Conservation (phyloP, 352 stramenopile genomes). For the Pythium pyrilobum region DNA sequence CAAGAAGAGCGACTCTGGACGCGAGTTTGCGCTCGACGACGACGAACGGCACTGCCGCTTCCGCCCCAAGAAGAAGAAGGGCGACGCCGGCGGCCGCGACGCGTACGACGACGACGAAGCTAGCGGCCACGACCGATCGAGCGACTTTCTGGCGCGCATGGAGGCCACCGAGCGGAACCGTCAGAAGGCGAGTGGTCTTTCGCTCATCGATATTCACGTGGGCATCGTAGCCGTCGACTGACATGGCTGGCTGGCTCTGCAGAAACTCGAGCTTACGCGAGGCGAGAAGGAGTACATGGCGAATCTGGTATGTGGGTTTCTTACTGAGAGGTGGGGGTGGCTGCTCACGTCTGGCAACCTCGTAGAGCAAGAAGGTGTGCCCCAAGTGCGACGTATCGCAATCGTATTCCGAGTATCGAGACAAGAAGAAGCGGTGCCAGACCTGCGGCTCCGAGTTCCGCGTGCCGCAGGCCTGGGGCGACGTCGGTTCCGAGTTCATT, state of each 20-base stretch:
- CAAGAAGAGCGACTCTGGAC: constrained; percentile 27
- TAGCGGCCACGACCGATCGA: constrained; percentile 15
- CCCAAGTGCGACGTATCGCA: constrained; percentile 61
- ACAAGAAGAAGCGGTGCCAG: constrained; percentile 86
- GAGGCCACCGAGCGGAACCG: constrained; percentile 73
- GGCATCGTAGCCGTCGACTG: no score
- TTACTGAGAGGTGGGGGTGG: neutral
- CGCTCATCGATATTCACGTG: no score
- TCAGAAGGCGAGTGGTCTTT: constrained; percentile 41
- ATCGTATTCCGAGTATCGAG: constrained; percentile 77
- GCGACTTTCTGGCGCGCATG: constrained; percentile 70
- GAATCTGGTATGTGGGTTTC: constrained; percentile 12
- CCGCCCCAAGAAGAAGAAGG: constrained; percentile 25
- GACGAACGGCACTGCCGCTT: constrained; percentile 76
- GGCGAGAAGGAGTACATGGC: constrained; percentile 69
- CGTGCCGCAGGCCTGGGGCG: constrained; percentile 66
- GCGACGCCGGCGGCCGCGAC: constrained; percentile 19
- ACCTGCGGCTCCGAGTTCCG: constrained; percentile 74
- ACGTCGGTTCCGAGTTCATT: constrained; percentile 63
- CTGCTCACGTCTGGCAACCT: no score
- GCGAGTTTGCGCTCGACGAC: constrained; percentile 66
- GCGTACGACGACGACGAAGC: constrained; percentile 30
- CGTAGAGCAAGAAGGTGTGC: constrained; percentile 75
- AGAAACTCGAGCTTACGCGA: constrained; percentile 71
- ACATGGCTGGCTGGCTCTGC: neutral